These are phyloP conservation scores for Solanum commersonii DNA, from an alignment of 257 asterid species.

Conservation along the genomic window DNA sequence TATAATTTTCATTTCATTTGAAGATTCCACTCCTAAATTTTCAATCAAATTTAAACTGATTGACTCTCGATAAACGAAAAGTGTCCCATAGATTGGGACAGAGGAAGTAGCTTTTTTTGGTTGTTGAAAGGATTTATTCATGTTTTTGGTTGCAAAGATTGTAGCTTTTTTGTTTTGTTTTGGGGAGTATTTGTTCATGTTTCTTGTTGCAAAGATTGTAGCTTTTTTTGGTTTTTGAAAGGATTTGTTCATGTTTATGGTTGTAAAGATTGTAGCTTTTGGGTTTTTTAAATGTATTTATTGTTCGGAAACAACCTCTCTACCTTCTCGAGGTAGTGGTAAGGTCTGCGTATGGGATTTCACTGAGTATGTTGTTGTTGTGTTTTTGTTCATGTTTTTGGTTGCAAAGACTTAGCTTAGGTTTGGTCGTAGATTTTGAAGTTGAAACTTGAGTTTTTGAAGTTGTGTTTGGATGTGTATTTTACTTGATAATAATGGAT, in stretches of 20 bases:
- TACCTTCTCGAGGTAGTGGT: background rate
- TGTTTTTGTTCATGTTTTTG: background rate
- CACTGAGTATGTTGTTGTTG: background rate
- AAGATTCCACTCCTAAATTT: rapidly evolving
- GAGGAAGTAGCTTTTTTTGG: too few relatives aligned
- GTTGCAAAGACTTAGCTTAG: background rate
- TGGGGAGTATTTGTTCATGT: background rate
- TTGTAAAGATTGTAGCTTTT: background rate
- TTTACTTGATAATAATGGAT: background rate
- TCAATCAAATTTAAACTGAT: rapidly evolving
- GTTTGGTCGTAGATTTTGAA: background rate
- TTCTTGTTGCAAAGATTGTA: background rate
- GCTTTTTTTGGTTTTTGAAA: too few relatives aligned
- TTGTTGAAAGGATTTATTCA: too few relatives aligned
- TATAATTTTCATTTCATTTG: too few relatives aligned
- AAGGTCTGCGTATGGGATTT: too few relatives aligned
- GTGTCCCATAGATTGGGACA: too few relatives aligned
- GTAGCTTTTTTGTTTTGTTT: background rate
- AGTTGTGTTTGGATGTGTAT: background rate
- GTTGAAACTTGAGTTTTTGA: background rate
- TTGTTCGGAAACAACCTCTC: background rate
- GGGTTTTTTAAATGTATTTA: too few relatives aligned
- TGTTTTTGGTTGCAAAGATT: background rate
- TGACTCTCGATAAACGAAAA: rapidly evolving
- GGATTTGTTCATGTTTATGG: background rate